phyloP scores from a whole-genome alignment of 2,329 filamentous ascomycete genomes.

The Diaporthe capsici region DNA sequence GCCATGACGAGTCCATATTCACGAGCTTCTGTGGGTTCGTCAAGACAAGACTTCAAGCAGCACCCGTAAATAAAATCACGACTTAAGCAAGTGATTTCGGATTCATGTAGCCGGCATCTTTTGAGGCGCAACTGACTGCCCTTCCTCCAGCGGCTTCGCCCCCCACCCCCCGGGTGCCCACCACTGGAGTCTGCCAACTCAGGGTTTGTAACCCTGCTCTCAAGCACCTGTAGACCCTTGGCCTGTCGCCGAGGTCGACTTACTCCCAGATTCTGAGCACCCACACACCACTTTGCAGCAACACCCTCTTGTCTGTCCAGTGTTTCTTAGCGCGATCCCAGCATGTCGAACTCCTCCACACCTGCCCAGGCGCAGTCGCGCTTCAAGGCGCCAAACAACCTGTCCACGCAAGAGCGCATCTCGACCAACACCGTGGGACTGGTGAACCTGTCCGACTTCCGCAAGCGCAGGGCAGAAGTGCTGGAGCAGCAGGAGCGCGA shows the following conservation, averaged over 20 bases:
- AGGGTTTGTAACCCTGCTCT: neutral
- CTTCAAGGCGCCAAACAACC: slow-evolving; percentile 79
- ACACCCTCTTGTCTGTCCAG: neutral
- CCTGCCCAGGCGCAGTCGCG: slow-evolving; percentile 58
- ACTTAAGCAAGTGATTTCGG: neutral
- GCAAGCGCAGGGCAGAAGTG: slow-evolving; percentile 95
- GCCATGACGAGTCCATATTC: slow-evolving; percentile 80
- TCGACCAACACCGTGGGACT: slow-evolving; percentile 92
- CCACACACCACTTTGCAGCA: slow-evolving; percentile 10
- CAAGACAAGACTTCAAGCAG: slow-evolving; percentile 63
- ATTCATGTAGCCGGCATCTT: neutral
- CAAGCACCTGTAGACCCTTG: neutral
- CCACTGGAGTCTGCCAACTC: neutral
- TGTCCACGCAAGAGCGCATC: slow-evolving; percentile 84
- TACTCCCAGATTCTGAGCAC: neutral
- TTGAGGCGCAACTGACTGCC: neutral
- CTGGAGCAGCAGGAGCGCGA: slow-evolving; percentile 91
- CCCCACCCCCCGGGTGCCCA: neutral
- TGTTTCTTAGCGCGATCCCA: neutral
- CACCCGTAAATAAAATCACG: neutral
- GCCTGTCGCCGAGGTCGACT: neutral
- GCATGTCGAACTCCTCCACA: slow-evolving; percentile 57
- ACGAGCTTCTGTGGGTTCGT: slow-evolving; percentile 91
- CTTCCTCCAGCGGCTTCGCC: neutral
- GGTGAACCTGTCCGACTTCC: slow-evolving; percentile 92